Base-by-base conservation (phyloP, 139 green algal species). In the Haematococcus lacustris region DNA sequence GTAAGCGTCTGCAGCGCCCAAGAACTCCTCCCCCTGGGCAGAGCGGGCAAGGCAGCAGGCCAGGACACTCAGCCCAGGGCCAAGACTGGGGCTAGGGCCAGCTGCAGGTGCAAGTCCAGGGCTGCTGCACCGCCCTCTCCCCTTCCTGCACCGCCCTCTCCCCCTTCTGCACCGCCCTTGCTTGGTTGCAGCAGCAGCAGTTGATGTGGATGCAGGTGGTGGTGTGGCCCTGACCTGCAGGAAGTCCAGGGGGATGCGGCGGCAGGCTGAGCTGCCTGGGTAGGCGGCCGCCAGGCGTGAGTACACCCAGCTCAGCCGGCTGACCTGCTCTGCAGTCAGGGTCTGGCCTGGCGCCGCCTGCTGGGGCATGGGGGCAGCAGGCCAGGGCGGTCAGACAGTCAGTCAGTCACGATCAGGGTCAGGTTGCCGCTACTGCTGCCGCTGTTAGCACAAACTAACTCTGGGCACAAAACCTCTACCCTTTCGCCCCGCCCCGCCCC, bases 161-260 rank as follows among this genome's bases (percentile, higher is more conserved):
- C 50, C 2, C 33, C 68, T 28, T 21, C 1, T 61, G 2, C 73
- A 57, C 33, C 35, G 7, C n/a, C 5, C 13, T 37, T 35, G 28
- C 30, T 35, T 67, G 30, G 25, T 21, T 60, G 50, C 28, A 69
- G 25, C 63, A 35, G 30, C n/a, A 61, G 13, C 0, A 51, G 35
- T 47, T 68, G 64, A n/a, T n/a, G n/a, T n/a, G n/a, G n/a, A n/a
- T n/a, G n/a, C n/a, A n/a, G n/a, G n/a, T n/a, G n/a, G n/a, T n/a
- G n/a, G n/a, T n/a, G n/a, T n/a, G n/a, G n/a, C n/a, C n/a, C n/a
- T n/a, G n/a, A n/a, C 76, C 83, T 89, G 75, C 79, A 87, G 62
- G 80, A 97, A 98, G 80, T 98, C 91, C 6, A 99, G 82, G 1
- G 90, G 92, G 28, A 97, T 91, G 34, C 95, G 84, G 51, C 84